Conservation (phyloP, 495 filamentous ascomycete species). For the Xylaria scruposa region DNA sequence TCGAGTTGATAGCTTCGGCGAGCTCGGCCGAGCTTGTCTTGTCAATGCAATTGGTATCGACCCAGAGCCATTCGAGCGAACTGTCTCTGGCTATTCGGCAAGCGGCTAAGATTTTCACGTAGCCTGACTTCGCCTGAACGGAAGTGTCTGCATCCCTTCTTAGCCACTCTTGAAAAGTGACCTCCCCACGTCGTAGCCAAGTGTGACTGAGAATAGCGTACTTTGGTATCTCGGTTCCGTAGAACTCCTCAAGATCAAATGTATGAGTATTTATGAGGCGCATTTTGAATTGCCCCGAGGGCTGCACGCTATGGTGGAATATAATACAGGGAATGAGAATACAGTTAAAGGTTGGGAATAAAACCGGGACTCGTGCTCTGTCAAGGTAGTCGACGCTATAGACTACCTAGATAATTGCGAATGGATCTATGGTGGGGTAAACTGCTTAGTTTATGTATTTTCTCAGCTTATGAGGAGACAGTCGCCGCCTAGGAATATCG, state of each 20-base stretch:
- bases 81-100: neutral
- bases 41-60: neutral
- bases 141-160: neutral
- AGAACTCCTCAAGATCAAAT: slow-evolving; percentile 2
- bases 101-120: neutral
- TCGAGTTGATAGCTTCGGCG: neutral
- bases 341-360: too few species aligned
- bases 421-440: too few species aligned
- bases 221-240: neutral
- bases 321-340: neutral
- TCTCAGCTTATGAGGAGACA: too few species aligned
- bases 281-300: neutral
- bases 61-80: neutral
- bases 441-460: too few species aligned
- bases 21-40: neutral
- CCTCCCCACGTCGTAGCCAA: neutral
- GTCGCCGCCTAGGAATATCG: too few species aligned
- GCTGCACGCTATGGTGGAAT: neutral
- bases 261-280: neutral
- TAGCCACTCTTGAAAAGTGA: neutral
- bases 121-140: neutral
- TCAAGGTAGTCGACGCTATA: too few species aligned
- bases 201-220: neutral
- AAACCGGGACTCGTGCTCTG: too few species aligned
- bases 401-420: too few species aligned